A percentile compares a stretch with the other conserved stretches of the same genome.
Conservation (phyloP, 2,329 filamentous ascomycete species). For the Talaromyces sp. region DNA sequence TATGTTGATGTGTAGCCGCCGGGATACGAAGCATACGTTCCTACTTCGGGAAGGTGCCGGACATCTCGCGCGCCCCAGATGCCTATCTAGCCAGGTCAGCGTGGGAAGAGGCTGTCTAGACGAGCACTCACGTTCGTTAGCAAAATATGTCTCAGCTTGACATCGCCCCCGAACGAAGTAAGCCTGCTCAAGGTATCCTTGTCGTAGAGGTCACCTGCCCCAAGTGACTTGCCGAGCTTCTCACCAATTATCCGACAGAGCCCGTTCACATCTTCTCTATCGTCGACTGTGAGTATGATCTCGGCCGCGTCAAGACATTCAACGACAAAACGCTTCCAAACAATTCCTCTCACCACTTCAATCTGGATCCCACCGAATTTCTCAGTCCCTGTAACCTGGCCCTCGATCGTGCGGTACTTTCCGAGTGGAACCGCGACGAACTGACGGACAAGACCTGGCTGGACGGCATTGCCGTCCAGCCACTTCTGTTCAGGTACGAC, state of each 20-base stretch:
- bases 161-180: neutral
- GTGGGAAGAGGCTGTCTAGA: neutral
- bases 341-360: neutral
- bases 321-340: neutral
- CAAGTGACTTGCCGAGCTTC: neutral
- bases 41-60: no score
- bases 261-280: neutral
- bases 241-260: neutral
- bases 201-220: neutral
- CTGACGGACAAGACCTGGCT: neutral
- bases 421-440: neutral
- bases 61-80: no score
- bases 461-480: neutral
- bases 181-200: neutral
- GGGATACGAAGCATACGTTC: no score
- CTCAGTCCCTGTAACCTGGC: neutral
- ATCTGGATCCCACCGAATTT: neutral
- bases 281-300: neutral
- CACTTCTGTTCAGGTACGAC: neutral
- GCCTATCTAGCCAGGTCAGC: neutral
- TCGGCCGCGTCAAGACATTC: neutral
- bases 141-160: neutral
- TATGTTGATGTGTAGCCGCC: no score
- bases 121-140: neutral
- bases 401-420: neutral